Evolutionary conservation across 2,329 filamentous ascomycete genomes (phyloP), one percentile per base, ranked within the genome.

Genomic region (Septoria linicola): DNA sequence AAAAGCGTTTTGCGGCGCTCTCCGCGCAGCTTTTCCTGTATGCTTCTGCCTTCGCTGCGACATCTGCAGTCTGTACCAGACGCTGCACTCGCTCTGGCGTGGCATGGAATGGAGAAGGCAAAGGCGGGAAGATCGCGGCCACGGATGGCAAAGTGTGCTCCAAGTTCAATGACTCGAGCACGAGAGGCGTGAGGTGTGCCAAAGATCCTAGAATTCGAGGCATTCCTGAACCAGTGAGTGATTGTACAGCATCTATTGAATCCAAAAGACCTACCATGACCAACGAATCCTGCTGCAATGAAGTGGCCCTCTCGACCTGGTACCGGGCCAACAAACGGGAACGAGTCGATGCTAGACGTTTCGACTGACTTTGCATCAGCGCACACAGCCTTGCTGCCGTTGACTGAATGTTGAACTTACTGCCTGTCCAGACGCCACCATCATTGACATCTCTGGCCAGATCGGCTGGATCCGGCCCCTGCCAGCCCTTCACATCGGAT

Each of bases 191-290:
- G 13, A 68, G 59, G 23, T 66, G 59, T 1, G 66, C 64, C 1
- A 63, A 57, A 1, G 64, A 63, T 19, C 66, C 59, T 1, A 69
- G 53, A 39, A 68, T 66, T 1, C 66, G 63, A 17, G 66, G 65
- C 66, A 68, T 68, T 19, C 65, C 64, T 60, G 45, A 3, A 30
- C n/a, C n/a, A 30, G 27, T 13, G 13, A 30, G 13, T 13, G 13
- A 7, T 30, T 30, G 27, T 30, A n/a, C n/a, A n/a, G n/a, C n/a
- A 30, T 30, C 27, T 7, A 13, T 30, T 7, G 13, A 7, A 13
- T 7, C 27, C 27, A 30, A 30, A 7, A 30, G 27, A 30, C 50
- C 50, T 32, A 59, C 57, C 58, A 27, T 66, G 64, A 4, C 64
- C 64, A 8, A 51, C 56, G 31, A 65, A 66, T 0, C 63, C 63